These are phyloP conservation scores for Eustoma russellianum DNA, from an alignment of 257 asterid genomes.

Conservation along the genomic window DNA sequence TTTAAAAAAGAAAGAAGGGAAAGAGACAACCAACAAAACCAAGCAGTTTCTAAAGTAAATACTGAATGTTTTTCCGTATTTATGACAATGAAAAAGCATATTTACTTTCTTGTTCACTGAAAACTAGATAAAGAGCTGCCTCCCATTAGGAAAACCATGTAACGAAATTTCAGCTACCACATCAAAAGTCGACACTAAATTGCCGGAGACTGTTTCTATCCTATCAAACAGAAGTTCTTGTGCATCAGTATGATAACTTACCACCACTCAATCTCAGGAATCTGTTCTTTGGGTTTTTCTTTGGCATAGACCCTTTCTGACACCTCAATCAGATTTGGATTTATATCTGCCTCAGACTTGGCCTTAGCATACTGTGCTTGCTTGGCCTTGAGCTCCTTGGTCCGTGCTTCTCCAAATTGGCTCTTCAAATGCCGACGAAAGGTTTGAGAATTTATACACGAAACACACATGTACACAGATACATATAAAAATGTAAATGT, in stretches of 20 bases:
- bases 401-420: constrained; percentile 93
- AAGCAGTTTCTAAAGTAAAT: neutral
- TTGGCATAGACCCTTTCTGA: constrained; percentile 63
- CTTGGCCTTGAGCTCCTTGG: constrained; percentile 81
- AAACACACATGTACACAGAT: too few species aligned
- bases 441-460: constrained; percentile 1
- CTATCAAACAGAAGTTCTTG: too few species aligned
- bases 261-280: constrained; percentile 99
- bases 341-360: constrained; percentile 82
- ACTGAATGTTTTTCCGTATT: too few species aligned
- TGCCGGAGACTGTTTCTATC: too few species aligned
- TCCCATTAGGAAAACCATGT: too few species aligned
- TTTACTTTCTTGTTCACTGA: too few species aligned
- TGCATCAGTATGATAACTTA: constrained; percentile 28
- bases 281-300: constrained; percentile 71
- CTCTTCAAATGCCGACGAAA: constrained; percentile 57
- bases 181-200: too few species aligned
- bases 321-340: constrained; percentile 89
- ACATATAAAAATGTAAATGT: too few species aligned
- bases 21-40: neutral
- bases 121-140: too few species aligned
- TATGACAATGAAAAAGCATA: too few species aligned
- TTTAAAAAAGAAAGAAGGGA: too few species aligned
- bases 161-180: too few species aligned
- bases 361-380: constrained; percentile 93